Evolutionary conservation across 352 stramenopile species (phyloP).

Genomic region (Globisporangium yorkense): DNA sequence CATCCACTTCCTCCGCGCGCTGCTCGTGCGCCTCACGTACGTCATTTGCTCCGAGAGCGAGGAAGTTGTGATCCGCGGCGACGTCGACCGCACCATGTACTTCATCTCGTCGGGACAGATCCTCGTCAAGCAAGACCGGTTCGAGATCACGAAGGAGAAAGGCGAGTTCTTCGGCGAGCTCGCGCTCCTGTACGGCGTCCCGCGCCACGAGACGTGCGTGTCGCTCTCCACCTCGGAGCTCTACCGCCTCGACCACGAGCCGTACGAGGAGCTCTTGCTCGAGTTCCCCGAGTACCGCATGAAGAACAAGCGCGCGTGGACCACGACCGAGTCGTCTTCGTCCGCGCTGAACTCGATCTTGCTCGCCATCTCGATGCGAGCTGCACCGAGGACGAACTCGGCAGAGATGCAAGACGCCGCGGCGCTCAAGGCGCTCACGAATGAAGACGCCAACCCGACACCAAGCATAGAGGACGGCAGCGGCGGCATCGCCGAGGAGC

Average conservation of each 20-base stretch:
- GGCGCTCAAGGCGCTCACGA: not conserved
- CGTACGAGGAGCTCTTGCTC: slow-evolving; percentile 52
- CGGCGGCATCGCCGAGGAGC: slow-evolving; percentile 30
- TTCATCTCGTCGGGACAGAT: slow-evolving; percentile 63
- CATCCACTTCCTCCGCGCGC: slow-evolving; percentile 47
- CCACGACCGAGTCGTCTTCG: slow-evolving; percentile 20
- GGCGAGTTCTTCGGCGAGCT: slow-evolving; percentile 77
- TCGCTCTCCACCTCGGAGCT: slow-evolving; percentile 49
- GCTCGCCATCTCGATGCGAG: slow-evolving; percentile 7
- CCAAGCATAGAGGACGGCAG: slow-evolving; percentile 5
- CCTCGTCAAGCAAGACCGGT: slow-evolving; percentile 45
- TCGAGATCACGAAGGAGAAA: slow-evolving; percentile 43
- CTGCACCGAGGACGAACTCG: not conserved
- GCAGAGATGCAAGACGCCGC: not conserved
- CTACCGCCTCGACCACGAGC: slow-evolving; percentile 56
- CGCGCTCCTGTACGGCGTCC: slow-evolving; percentile 58
- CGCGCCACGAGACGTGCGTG: slow-evolving; percentile 57
- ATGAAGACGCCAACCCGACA: not conserved
- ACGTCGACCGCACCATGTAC: slow-evolving; percentile 79
- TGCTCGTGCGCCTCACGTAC: slow-evolving; percentile 52
- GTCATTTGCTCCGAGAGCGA: slow-evolving; percentile 61
- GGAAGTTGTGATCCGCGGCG: slow-evolving; percentile 60
- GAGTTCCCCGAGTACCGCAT: slow-evolving; percentile 65
- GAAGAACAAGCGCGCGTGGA: slow-evolving; percentile 51
- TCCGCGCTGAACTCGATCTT: slow-evolving; percentile 16